These are phyloP conservation scores for Dicorynia guianensis DNA, from an alignment of 306 rosid species.

Conservation along the genomic window DNA sequence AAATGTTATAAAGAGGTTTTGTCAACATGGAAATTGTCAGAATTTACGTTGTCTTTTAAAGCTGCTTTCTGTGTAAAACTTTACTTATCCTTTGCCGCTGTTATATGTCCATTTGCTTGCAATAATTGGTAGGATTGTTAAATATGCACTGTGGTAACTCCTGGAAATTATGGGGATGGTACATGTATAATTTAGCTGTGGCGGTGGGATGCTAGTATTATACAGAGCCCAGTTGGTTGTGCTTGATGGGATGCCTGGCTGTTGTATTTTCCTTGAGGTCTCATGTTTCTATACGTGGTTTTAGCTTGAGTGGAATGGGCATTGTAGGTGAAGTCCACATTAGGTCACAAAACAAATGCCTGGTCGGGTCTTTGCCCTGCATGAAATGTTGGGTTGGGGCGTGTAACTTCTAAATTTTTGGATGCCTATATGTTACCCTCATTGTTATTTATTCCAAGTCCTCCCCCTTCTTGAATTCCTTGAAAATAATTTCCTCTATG, in stretches of 20 bases:
- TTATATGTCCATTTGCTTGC: not conserved
- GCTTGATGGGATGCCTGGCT: not conserved
- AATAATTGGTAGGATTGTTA: not conserved
- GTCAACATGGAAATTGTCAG: not conserved
- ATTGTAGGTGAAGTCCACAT: conserved; percentile 27
- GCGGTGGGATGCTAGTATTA: not conserved
- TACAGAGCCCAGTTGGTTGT: not conserved
- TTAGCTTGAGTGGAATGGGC: not conserved
- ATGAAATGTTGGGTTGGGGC: not conserved
- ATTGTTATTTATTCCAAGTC: conserved; percentile 1
- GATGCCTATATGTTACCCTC: conserved; percentile 6
- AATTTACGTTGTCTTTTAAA: not conserved
- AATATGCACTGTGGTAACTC: not conserved
- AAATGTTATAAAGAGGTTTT: too few relatives aligned
- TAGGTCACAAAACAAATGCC: not conserved
- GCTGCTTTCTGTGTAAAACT: not conserved
- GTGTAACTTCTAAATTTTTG: not conserved
- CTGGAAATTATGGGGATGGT: conserved; percentile 11
- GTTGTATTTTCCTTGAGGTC: not conserved
- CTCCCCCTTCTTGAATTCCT: conserved; percentile 1
- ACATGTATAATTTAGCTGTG: not conserved
- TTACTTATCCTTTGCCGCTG: not conserved
- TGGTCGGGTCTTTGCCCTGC: conserved; percentile 19
- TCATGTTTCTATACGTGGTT: conserved; percentile 1
- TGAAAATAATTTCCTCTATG: not conserved